Conservation (phyloP, 1,284 basidiomycete species). For the Cyathus olla region DNA sequence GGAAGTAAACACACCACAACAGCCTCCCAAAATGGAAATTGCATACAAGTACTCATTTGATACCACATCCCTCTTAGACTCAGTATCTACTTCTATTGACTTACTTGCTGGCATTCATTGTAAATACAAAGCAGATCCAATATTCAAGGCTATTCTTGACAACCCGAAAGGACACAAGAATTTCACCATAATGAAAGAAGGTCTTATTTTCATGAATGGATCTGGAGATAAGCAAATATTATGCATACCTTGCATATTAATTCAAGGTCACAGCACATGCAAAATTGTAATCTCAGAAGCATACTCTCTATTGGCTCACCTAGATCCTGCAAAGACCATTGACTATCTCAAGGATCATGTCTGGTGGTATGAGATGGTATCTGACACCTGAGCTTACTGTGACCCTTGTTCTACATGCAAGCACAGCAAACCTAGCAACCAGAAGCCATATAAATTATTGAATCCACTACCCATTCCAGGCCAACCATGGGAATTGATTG, state of each 20-base stretch:
- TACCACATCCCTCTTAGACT: neutral
- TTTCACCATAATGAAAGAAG: conserved; percentile 28
- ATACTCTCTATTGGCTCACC: conserved; percentile 45
- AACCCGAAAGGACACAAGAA: conserved; percentile 25
- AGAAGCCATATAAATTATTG: conserved; percentile 42
- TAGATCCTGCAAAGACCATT: conserved; percentile 43
- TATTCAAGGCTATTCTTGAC: conserved; percentile 31
- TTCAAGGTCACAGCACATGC: conserved; percentile 21
- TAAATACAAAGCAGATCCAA: conserved; percentile 26
- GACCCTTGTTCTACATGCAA: conserved; percentile 38
- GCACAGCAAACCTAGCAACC: conserved; percentile 36
- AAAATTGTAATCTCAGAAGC: conserved; percentile 45
- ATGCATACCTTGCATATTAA: conserved; percentile 44
- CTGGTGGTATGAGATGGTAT: conserved; percentile 47
- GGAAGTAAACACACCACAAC: neutral
- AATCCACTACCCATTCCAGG: conserved; percentile 40
- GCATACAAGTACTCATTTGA: neutral
- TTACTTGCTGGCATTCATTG: conserved; percentile 11
- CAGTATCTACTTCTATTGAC: conserved; percentile 8
- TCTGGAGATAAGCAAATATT: conserved; percentile 18
- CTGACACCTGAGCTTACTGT: conserved; percentile 33
- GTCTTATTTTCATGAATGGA: conserved; percentile 29
- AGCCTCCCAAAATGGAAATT: no score
- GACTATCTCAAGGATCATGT: conserved; percentile 35
- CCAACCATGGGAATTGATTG: conserved; percentile 48